Evolutionary conservation across 148 eudicot species (phyloP), one percentile per base, ranked within the genome.

Genomic region (Agrostemma githago): DNA sequence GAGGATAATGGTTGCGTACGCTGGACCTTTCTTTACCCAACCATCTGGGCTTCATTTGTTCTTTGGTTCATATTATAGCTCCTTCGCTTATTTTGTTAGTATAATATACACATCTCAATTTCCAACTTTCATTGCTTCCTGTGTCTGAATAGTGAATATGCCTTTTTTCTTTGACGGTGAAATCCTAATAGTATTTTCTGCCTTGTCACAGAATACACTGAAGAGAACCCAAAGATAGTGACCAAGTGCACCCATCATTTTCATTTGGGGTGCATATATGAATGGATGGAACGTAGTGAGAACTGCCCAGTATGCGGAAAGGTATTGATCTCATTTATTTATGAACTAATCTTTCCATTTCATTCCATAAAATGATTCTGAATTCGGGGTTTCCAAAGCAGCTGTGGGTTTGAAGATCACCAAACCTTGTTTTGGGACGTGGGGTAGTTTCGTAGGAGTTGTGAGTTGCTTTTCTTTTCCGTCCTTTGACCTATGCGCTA

Each of bases 261-360:
- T 82, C 98, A 93, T 82, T 82, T 93, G 62, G 92, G 96, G 73
- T 93, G 98, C 86, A 91, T 93, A 75, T 91, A 93, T 61, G 98
- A 93, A 79, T 93, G 98, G 98, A 91, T 90, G 97, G 98, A 93
- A 85, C 85, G 98, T 89, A 93, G 98, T 79, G 98, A 91, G 69
- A 91, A 75, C 72, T 93, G 98, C 82, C 98, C 98, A 59, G 94
- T 93, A 17, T 93, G 98, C 81, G 98, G 96, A 84, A 84, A 89
- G 98, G 98, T 91, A 91, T 76, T 68, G 38, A 42, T 73, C 54
- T 67, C 74, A 17, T 43, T 74, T 40, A 46, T 39, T 41, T 4
- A 64, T 34, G 19, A 12, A 40, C 9, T 65, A 65, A 37, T 34
- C 3, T 51, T 51, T 51, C 16, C 56, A 51, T 51, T 51, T 4